A percentile compares a stretch with the other conserved stretches of the same genome.
These are phyloP conservation scores for Starmera stellimalicola DNA, from an alignment of 1,139 yeast species.

Conservation along the genomic window DNA sequence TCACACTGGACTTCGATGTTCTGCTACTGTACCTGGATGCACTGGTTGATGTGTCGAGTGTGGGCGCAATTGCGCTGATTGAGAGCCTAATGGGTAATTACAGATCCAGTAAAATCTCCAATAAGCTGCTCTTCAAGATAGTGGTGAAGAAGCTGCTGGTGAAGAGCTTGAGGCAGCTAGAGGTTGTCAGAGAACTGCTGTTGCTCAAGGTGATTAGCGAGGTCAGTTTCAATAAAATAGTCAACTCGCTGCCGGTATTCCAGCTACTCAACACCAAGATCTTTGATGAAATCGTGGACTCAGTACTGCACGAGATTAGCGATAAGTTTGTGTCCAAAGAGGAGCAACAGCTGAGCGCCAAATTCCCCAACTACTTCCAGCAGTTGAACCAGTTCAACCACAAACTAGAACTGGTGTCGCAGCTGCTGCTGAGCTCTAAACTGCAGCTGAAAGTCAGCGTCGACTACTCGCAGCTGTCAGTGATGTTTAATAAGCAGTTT, in stretches of 20 bases:
- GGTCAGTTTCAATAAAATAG: constrained; percentile 7
- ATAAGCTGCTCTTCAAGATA: constrained; percentile 8
- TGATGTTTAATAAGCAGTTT: background rate
- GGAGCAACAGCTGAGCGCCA: constrained; percentile 6
- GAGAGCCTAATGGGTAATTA: constrained; percentile 4
- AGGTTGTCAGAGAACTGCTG: constrained; percentile 1
- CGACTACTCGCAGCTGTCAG: background rate
- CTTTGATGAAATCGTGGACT: background rate
- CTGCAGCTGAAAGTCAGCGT: background rate
- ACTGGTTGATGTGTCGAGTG: constrained; percentile 9
- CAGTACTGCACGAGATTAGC: constrained; percentile 3
- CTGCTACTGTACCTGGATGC: constrained; percentile 14
- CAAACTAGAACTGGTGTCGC: constrained; percentile 6
- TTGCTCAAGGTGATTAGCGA: constrained; percentile 1
- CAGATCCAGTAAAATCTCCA: constrained; percentile 4
- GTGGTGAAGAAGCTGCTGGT: constrained; percentile 10
- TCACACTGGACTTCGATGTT: constrained; percentile 8
- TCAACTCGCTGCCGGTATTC: constrained; percentile 7
- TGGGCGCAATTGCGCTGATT: constrained; percentile 4
- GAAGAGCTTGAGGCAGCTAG: constrained; percentile 13
- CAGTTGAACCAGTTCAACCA: constrained; percentile 8
- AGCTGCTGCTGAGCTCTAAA: constrained; percentile 7
- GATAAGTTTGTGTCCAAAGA: constrained; percentile 3
- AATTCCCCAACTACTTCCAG: constrained; percentile 14
- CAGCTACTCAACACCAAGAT: constrained; percentile 2